Evolutionary conservation across 1,284 basidiomycete species (phyloP).

Genomic region (Apiotrichum laibachii): DNA sequence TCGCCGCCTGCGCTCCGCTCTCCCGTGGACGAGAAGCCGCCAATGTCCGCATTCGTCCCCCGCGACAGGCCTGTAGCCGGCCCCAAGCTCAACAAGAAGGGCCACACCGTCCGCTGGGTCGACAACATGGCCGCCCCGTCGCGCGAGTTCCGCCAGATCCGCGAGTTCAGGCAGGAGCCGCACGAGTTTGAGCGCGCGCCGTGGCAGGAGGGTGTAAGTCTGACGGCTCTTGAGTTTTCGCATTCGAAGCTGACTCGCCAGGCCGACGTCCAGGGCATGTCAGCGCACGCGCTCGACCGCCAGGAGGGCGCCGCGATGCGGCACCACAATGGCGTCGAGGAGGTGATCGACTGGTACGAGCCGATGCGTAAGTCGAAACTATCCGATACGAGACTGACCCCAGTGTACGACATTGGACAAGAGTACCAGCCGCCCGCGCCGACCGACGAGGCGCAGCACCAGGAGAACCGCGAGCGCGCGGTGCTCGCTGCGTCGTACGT

Average conservation of each 20-base stretch:
- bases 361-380: constrained; percentile 15
- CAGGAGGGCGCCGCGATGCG: constrained; percentile 38
- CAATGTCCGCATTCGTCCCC: background rate
- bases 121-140: constrained; percentile 24
- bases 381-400: background rate
- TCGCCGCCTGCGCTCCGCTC: constrained; percentile 3
- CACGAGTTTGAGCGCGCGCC: constrained; percentile 33
- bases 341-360: constrained; percentile 40
- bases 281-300: constrained; percentile 29
- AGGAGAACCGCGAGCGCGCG: constrained; percentile 36
- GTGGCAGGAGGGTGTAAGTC: constrained; percentile 27
- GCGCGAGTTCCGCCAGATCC: constrained; percentile 28
- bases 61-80: background rate
- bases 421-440: background rate
- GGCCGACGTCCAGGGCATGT: constrained; percentile 29
- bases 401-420: constrained; percentile 9
- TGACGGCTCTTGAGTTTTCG: background rate
- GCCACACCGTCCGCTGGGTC: constrained; percentile 33
- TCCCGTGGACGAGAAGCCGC: background rate
- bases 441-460: constrained; percentile 26
- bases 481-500: constrained; percentile 29
- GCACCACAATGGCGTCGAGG: constrained; percentile 22
- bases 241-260: constrained; percentile 2
- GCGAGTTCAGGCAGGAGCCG: constrained; percentile 32
- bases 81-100: constrained; percentile 38